Evolutionary conservation across 805 yeast species (phyloP), one percentile per base, ranked within the genome.

Genomic region (Zygosaccharomyces gambellarensis): DNA sequence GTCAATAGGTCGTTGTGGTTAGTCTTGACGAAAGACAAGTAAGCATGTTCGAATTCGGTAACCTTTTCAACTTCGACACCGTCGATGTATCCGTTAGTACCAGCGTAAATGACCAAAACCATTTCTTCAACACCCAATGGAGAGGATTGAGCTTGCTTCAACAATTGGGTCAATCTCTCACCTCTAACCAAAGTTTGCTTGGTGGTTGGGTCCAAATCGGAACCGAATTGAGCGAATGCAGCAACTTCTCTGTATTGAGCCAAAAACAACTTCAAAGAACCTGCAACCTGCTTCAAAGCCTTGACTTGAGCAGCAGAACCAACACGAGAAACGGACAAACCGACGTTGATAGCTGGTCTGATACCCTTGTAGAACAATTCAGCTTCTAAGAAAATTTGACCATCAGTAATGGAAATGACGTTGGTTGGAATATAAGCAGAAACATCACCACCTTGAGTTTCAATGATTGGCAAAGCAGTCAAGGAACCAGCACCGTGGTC

Each of bases 161-260:
- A 85, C 76, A 94, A 81, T 81, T 90, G 98, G 68, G 99, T 94
- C 72, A 94, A 87, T 83, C 99, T 92, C 86, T 94, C 99, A 90
- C 99, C 99, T 87, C 99, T 90, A 69, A 81, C 79, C 75, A 94
- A 85, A 71, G 99, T 94, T 81, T 90, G 97, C 82, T 92, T 94
- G 77, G 99, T 94, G 55, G 97, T 90, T 67, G 99, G 98, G 78
- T 94, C 99, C 76, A 94, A 84, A 79, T 94, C 99, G 65, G 99
- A 94, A 85, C 99, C 99, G 83, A 94, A 94, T 83, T 94, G 99
- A 69, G 99, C 99, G 77, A 94, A 94, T 70, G 99, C 99, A 74
- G 99, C 99, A 69, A 94, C 99, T 85, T 94, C 99, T 89, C 99
- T 90, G 87, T 94, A 94, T 83, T 94, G 99, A 69, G 99, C 99